These are phyloP conservation scores for Phytophthora sp. DNA, from an alignment of 352 stramenopile species.

Conservation along the genomic window DNA sequence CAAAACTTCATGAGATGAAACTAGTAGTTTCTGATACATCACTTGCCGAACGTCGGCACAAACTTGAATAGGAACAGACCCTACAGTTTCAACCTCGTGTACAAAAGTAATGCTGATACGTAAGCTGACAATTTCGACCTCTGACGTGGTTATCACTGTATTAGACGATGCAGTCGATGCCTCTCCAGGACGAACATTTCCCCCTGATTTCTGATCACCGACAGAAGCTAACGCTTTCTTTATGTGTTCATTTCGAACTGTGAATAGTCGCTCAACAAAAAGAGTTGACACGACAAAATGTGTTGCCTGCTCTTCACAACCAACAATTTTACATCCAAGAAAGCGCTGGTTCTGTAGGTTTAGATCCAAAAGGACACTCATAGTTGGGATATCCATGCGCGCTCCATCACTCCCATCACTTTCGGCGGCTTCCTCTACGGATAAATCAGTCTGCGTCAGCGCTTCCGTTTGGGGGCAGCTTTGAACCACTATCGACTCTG, in stretches of 20 bases:
- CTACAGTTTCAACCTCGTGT: slow-evolving; percentile 20
- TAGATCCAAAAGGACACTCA: slow-evolving; percentile 28
- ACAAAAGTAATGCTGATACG: slow-evolving; percentile 21
- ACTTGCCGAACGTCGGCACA: slow-evolving; percentile 16
- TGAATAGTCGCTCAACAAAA: slow-evolving; percentile 48
- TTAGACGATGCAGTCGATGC: neutral
- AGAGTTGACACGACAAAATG: slow-evolving; percentile 42
- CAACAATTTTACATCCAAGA: slow-evolving; percentile 46
- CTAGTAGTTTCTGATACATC: slow-evolving; percentile 1
- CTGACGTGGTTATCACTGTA: neutral
- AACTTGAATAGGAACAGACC: slow-evolving; percentile 22
- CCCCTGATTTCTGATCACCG: neutral
- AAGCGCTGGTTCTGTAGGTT: slow-evolving; percentile 33
- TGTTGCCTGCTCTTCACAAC: slow-evolving; percentile 34
- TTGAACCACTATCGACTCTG: slow-evolving; percentile 12
- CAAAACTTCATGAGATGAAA: neutral
- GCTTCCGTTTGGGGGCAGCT: slow-evolving; percentile 11
- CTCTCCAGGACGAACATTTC: neutral
- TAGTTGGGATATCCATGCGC: slow-evolving; percentile 28
- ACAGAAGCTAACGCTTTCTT: slow-evolving; percentile 1
- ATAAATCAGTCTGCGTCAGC: neutral
- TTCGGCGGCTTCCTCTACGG: neutral
- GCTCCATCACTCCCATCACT: slow-evolving; percentile 15
- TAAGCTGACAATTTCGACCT: slow-evolving; percentile 30
- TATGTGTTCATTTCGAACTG: slow-evolving; percentile 49